Evolutionary conservation across 495 filamentous ascomycete species (phyloP), one percentile per base, ranked within the genome.

Genomic region (Paragyromitra xinjiangensis): DNA sequence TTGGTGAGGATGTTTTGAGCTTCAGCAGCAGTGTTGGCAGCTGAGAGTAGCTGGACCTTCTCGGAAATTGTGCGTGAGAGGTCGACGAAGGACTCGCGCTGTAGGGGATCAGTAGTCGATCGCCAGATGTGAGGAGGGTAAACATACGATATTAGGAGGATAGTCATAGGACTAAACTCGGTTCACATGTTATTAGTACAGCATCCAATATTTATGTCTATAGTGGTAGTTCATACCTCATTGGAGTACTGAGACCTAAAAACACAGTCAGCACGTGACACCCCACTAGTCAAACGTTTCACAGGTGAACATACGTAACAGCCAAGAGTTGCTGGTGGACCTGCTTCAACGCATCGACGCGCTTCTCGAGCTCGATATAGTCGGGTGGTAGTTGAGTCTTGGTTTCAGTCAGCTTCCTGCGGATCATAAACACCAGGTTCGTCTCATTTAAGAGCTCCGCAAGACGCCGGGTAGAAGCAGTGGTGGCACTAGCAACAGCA

Each of bases 321-420:
- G 92, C 89, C 56, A 99, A 90, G 85, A 99, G 91, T 87, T 97
- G 95, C 86, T 97, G 93, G 83, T 99, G 95, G 50, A 95, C 95
- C 81, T 92, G 91, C 88, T 97, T 98, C 82, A 99, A 87, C 74
- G 95, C 95, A 90, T 99, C 95, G 83, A 99, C 93, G 77, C 96
- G 91, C 88, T 97, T 98, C 90, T 99, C 95, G 64, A 99, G 92
- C 85, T 98, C 94, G 82, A 98, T 91, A 84, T 98, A 99, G 83
- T 98, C 96, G 81, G 94, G 90, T 19, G 96, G 96, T 37, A 98
- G 93, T 85, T 99, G 91, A 72, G 95, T 99, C 92, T 94, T 77
- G 59, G 75, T 61, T 70, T 73, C 64, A 73, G 81, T 82, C 71
- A 82, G 81, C 80, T 67, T 76, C 65, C 80, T 79, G 42, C 77